phyloP scores from a whole-genome alignment of 306 rosid genomes.

The Clitoria ternatea region DNA sequence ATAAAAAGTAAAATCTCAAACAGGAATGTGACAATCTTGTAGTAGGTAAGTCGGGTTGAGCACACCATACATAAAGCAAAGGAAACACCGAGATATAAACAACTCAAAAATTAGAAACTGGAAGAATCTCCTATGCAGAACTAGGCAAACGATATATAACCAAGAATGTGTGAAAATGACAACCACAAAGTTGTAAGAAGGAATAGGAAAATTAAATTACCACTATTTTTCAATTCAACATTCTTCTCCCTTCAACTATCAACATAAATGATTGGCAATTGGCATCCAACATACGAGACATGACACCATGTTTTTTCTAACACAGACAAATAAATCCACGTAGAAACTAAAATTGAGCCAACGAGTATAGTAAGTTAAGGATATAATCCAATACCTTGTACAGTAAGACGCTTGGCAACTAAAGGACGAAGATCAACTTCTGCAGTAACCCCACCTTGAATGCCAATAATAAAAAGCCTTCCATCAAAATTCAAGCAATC shows the following conservation, averaged over 20 bases:
- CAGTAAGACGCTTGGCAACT: slow-evolving; percentile 76
- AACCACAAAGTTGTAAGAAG: neutral
- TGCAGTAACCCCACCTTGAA: slow-evolving; percentile 56
- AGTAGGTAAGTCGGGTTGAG: neutral
- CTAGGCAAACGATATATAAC: neutral
- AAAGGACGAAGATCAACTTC: slow-evolving; percentile 56
- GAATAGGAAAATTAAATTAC: neutral
- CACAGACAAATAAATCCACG: neutral
- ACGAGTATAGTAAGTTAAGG: neutral
- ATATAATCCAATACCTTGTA: slow-evolving; percentile 60
- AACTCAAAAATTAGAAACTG: too few species aligned
- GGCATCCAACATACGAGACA: neutral
- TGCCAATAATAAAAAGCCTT: slow-evolving; percentile 81
- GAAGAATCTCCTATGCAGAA: too few species aligned
- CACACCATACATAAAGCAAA: too few species aligned
- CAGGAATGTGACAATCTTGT: too few species aligned
- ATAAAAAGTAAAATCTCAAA: neutral
- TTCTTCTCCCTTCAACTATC: neutral
- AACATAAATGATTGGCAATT: too few species aligned
- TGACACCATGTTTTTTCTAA: neutral
- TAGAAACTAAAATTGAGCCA: slow-evolving; percentile 10
- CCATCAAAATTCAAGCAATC: slow-evolving; percentile 84
- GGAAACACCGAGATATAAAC: too few species aligned
- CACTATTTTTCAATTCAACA: neutral
- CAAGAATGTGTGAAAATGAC: neutral